Base-by-base conservation (phyloP, 148 eudicot genomes). In the Dysphania ambrosioides region DNA sequence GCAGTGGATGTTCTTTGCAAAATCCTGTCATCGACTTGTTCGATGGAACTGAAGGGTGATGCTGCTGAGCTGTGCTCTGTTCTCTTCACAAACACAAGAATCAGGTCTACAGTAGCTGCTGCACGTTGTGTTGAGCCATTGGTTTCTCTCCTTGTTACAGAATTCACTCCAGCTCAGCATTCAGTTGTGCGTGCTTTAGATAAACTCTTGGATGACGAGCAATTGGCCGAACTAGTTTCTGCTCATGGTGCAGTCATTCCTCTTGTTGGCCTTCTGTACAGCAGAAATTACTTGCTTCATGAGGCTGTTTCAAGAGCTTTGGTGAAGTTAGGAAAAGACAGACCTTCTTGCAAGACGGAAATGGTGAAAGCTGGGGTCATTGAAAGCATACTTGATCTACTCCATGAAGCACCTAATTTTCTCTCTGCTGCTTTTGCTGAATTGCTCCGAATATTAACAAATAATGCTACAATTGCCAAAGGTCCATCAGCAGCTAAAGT, bases 311-410 rank as follows among this genome's bases (percentile, higher is more conserved):
- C 97, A 58, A 85, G 93, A 83, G 98, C 98, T 79, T 87, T 95
- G 80, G 98, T 95, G 72, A 95, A 95, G 79, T 83, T 95, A 81
- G 98, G 98, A 42, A 95, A 95, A 83, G 97, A 95, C 75, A 88
- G 96, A 79, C 98, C 98, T 72, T 79, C 96, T 60, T 92, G 96
- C 79, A 95, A 95, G 89, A 88, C 85, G 87, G 98, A 95, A 77
- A 95, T 92, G 97, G 98, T 95, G 72, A 92, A 88, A 87, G 89
- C 93, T 79, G 96, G 98, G 66, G 91, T 90, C 26, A 90, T 90
- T 67, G 98, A 95, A 80, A 78, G 93, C 71, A 79, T 90, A 51
- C 97, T 95, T 66, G 98, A 92, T 71, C 86, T 88, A 72, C 90
- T 92, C 61, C 88, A 86, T 71, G 98, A 95, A 81, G 96, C 97